Base-by-base conservation (phyloP, 306 rosid species). In the Morella rubra region DNA sequence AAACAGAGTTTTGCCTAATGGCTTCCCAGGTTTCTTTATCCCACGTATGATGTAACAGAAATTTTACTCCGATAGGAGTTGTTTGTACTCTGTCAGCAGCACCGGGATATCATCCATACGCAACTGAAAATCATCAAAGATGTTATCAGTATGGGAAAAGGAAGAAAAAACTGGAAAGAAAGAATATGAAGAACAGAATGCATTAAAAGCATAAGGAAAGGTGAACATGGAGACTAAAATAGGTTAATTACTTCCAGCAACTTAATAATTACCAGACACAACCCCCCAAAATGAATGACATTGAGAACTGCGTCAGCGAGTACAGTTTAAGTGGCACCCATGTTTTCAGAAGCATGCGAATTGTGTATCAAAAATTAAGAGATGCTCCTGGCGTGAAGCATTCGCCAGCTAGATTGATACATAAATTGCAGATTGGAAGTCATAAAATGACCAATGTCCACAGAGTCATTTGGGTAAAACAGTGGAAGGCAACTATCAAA, bases 31-130 rank as follows among this genome's bases (percentile, higher is more conserved):
- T 32, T 32, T 32, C 37, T 32, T 32, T 32, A 32, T 44, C 8
- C 49, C 46, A 24, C 50, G n/a, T 18, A 13, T 64, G 12, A 22
- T 73, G 37, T 32, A 32, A 32, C 3, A 32, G 37, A 32, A 32
- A 66, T n/a, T 32, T 83, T 71, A 75, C 41, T 87, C 83, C 7
- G 81, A 79, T 44, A 76, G 81, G 18, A 92, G 82, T 74, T 82
- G 83, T 80, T 76, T 90, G 91, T 92, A 95, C 87, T 87, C 99
- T 5, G 78, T 86, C 84, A 95, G 76, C 70, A 95, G 93, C 81
- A 86, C 85, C 18, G 96, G 91, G 55, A 95, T 81, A 81, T 95
- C 99, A 80, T 87, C 89, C 92, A 95, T 84, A 15, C 96, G 93
- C 85, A 95, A 81, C 97, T 95, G 96, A 52, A 84, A 80, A 73